Conservation (phyloP, 1,139 yeast species). For the Meyerozyma guilliermondii region DNA sequence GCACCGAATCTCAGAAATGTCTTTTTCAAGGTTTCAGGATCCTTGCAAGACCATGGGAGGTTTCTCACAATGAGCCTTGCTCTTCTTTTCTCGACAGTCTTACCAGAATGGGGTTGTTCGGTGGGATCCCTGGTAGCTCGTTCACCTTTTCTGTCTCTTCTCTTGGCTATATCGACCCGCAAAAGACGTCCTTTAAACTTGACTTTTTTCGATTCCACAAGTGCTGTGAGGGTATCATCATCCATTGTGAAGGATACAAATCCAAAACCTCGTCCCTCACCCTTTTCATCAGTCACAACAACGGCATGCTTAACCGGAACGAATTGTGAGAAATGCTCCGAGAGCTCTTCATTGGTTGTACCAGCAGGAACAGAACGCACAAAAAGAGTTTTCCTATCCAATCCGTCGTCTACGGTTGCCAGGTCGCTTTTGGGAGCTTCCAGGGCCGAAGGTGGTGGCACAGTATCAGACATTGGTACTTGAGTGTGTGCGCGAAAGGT, state of each 20-base stretch:
- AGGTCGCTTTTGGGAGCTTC: slow-evolving; percentile 5
- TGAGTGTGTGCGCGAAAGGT: background rate
- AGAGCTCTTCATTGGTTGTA: slow-evolving; percentile 75
- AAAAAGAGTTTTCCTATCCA: slow-evolving; percentile 67
- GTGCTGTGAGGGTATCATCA: slow-evolving; percentile 78
- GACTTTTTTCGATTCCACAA: slow-evolving; percentile 58
- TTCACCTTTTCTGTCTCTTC: slow-evolving; percentile 70
- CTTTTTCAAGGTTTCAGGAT: slow-evolving; percentile 65
- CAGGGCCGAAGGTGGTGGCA: slow-evolving; percentile 2
- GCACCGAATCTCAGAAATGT: slow-evolving; percentile 76
- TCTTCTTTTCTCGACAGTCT: slow-evolving; percentile 52
- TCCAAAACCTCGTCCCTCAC: slow-evolving; percentile 87
- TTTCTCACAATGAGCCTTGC: slow-evolving; percentile 87
- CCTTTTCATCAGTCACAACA: slow-evolving; percentile 72
- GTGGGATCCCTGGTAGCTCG: slow-evolving; percentile 3
- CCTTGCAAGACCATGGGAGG: slow-evolving; percentile 92
- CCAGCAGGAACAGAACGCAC: slow-evolving; percentile 78
- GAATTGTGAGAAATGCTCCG: slow-evolving; percentile 82
- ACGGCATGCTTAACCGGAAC: slow-evolving; percentile 96
- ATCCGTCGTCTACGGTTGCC: slow-evolving; percentile 23
- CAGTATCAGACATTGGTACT: background rate
- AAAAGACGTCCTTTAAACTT: slow-evolving; percentile 65
- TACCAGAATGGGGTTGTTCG: slow-evolving; percentile 7
- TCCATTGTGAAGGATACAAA: slow-evolving; percentile 86
- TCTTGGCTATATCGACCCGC: slow-evolving; percentile 83